Base-by-base conservation (phyloP, 257 asterid species). In the Nicotiana tabacum region DNA sequence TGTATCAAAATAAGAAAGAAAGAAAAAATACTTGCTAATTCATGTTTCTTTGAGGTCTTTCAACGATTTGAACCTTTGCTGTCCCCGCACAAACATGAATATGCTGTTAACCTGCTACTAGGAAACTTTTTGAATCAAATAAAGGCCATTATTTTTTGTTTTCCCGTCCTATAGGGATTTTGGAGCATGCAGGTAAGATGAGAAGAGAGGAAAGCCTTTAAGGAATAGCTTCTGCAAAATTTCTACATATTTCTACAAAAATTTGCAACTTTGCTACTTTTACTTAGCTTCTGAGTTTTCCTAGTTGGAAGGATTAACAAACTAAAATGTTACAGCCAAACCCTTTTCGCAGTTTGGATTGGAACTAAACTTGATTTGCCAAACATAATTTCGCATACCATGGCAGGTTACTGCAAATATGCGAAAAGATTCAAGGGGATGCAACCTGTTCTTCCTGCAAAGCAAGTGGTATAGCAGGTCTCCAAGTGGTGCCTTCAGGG, bases 401-500 rank as follows among this genome's bases (percentile, higher is more conserved):
- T 6, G 78, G 24, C 46, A 33, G 86, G 48, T 68, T 51, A 80
- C 10, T 70, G 33, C 84, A 62, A 70, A 82, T 58, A 55, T 78
- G 64, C 39, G 27, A 66, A 48, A 76, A 72, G 72, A 51, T 84
- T 88, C 88, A 91, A 66, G 84, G 81, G 29, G 83, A 46, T 74
- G 85, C 39, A 82, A 66, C 74, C 85, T 86, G 92, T 61, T 86
- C 85, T 39, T 91, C 91, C 83, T 87, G 93, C 81, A 90, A 81
- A n/a, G 90, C 89, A 68, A 88, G 86, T 53, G 93, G 92, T 81
- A 91, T 84, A 82, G 94, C 88, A 6, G 92, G 94, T 85, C 92
- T 89, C 94, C 94, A 89, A 24, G 88, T 82, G 17, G 94, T 91
- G 81, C 91, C 92, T 17, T 89, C 91, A 13, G 92, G 91, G 88